Percentiles rank a stretch among this genome's conserved stretches.
Conservation (phyloP, 2,329 filamentous ascomycete species). For the Pseudocercospora eumusae region DNA sequence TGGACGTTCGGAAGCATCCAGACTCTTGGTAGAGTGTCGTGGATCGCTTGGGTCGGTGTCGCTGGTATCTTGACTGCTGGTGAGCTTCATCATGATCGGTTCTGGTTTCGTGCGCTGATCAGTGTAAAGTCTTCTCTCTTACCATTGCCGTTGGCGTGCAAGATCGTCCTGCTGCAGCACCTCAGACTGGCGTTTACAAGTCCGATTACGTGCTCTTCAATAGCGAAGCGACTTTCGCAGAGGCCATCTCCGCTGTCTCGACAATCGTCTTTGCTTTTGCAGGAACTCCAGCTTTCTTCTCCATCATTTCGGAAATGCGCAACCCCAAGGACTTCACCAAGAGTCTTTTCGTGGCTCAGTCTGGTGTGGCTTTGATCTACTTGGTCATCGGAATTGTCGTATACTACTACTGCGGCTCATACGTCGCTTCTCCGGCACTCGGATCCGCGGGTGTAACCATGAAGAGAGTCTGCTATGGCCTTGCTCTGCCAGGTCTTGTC, state of each 20-base stretch:
- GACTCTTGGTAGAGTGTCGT: conserved; percentile 40
- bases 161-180: conserved; percentile 41
- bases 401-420: conserved; percentile 52
- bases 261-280: conserved; percentile 49
- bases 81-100: background rate
- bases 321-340: conserved; percentile 40
- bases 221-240: conserved; percentile 43
- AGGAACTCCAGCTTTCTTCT: conserved; percentile 44
- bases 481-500: conserved; percentile 33
- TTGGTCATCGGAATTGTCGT: conserved; percentile 46
- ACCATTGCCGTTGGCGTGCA: conserved; percentile 41
- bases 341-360: conserved; percentile 38
- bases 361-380: conserved; percentile 36
- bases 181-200: conserved; percentile 34
- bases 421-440: conserved; percentile 51
- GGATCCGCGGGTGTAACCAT: conserved; percentile 48
- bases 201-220: conserved; percentile 38
- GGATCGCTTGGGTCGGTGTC: conserved; percentile 42
- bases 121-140: conserved; percentile 34
- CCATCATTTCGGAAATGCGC: conserved; percentile 45
- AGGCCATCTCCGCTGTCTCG: conserved; percentile 62
- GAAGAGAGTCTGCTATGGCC: conserved; percentile 52
- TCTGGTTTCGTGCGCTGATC: background rate
- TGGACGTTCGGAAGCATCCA: conserved; percentile 41
- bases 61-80: conserved; percentile 30